Percentiles rank a stretch among this genome's conserved stretches.
Evolutionary conservation across 192 early-diverging fungal species (phyloP).

Genomic region (Gaertneriomyces semiglobifer): DNA sequence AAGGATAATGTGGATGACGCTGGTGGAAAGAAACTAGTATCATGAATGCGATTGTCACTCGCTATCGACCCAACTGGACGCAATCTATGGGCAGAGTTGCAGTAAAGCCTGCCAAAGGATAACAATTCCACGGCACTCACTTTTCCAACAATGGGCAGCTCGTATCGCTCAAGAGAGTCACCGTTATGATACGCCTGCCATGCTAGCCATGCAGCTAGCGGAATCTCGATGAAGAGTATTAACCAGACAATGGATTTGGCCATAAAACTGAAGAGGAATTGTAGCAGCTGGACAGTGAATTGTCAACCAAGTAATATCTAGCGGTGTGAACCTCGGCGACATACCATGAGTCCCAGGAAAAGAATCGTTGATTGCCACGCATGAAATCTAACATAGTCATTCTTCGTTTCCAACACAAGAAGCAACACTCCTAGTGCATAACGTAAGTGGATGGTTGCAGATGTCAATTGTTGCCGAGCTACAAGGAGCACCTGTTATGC

Average conservation of each 20-base stretch:
- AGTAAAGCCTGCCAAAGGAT: not conserved
- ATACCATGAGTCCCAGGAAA: constrained; percentile 28
- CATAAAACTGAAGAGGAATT: constrained; percentile 49
- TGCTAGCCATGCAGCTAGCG: constrained; percentile 41
- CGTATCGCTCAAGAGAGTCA: constrained; percentile 66
- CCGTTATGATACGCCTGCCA: constrained; percentile 69
- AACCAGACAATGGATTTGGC: constrained; percentile 42
- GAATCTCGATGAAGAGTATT: constrained; percentile 41
- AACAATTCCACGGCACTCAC: constrained; percentile 3
- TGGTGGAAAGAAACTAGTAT: no score
- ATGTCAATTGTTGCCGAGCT: not conserved
- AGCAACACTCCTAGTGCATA: constrained; percentile 57
- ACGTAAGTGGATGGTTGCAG: not conserved
- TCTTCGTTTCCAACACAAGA: constrained; percentile 71
- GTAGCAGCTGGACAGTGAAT: constrained; percentile 34
- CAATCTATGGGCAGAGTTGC: constrained; percentile 34
- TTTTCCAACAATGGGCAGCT: constrained; percentile 65
- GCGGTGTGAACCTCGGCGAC: not conserved
- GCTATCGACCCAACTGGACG: constrained; percentile 63
- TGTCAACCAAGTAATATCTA: constrained; percentile 15
- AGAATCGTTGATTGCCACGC: constrained; percentile 54
- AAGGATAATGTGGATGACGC: no score
- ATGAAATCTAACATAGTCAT: constrained; percentile 68
- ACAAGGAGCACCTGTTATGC: constrained; percentile 44
- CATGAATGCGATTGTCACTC: constrained; percentile 39